Evolutionary conservation across 2,329 filamentous ascomycete species (phyloP).

Genomic region (Fusarium concolor): DNA sequence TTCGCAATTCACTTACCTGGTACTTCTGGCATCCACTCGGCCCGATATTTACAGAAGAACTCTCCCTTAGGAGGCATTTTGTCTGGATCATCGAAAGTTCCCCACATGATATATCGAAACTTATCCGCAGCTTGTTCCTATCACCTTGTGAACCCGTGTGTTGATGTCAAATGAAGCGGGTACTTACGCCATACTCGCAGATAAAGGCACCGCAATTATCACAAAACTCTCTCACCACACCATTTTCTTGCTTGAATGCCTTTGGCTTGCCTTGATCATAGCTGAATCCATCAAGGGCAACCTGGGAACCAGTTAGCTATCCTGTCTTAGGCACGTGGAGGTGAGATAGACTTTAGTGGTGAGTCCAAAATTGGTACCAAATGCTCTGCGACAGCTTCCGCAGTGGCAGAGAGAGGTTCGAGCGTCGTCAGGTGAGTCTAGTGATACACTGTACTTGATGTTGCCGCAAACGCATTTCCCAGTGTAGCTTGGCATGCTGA

Average conservation of each 20-base stretch:
- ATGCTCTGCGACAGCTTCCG: conserved; percentile 20
- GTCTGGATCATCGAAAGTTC: conserved; percentile 62
- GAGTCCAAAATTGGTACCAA: conserved; percentile 30
- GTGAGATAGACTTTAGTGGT: conserved; percentile 10
- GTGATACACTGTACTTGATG: conserved; percentile 20
- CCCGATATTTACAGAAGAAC: conserved; percentile 63
- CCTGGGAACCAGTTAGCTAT: background rate
- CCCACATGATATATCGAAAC: conserved; percentile 58
- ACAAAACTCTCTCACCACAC: conserved; percentile 28
- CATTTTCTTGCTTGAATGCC: conserved; percentile 28
- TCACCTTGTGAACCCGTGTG: background rate
- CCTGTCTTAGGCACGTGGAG: fast-evolving
- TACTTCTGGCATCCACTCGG: conserved; percentile 55
- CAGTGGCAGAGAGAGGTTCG: conserved; percentile 26
- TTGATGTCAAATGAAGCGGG: fast-evolving
- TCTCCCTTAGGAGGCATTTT: conserved; percentile 64
- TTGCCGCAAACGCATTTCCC: conserved; percentile 31
- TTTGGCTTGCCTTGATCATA: conserved; percentile 23
- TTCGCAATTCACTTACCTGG: conserved; percentile 7
- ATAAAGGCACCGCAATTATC: conserved; percentile 32
- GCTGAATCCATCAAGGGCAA: conserved; percentile 12
- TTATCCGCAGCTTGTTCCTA: conserved; percentile 58
- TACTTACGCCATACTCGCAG: conserved; percentile 29
- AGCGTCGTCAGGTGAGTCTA: conserved; percentile 22
- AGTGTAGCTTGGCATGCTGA: conserved; percentile 20